Base-by-base conservation (phyloP, 2,329 filamentous ascomycete species). In the Arthrobotrys pseudoclavata region DNA sequence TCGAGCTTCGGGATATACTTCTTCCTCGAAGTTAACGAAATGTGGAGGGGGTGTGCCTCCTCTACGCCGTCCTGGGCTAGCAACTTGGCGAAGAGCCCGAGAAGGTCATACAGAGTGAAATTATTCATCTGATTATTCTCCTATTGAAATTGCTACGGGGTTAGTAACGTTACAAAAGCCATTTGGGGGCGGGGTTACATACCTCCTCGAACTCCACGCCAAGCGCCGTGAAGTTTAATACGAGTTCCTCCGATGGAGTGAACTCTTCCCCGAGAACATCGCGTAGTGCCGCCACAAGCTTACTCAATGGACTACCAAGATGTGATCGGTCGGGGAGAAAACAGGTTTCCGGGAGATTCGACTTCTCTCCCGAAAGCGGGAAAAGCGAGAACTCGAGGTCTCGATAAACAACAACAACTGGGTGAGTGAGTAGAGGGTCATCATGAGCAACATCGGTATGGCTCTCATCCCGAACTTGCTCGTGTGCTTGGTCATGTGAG, bases 181-280 rank as follows among this genome's bases (percentile, higher is more conserved):
- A 37, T 34, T 40, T n/a, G 0, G 18, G 26, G n/a, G 13, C 45
- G 22, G 55, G 34, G 18, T 34, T 18, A 71, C 67, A 22, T 71
- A 77, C 74, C 67, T 77, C 74, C 47, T 77, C 74, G 47, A 77
- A 77, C 37, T 77, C 74, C 13, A 77, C 67, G 15, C 74, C 74
- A 15, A 77, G 67, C 1, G 67, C 60, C 4, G 67, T 68, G 42
- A 77, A 71, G 34, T 67, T 77, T 4, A 77, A 31, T n/a, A 77
- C 34, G 12, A 77, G 66, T 48, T 77, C 74, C 29, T 77, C 74
- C 20, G 74, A 71, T 10, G 74, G 18, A 18, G 52, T 67, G 24
- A 77, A 77, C 40, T 77, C 61, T 22, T 77, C 74, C 20, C 74
- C 74, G 13, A 77, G 67, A 31, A 77, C 74, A 48, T 77, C 74